Percentiles rank a stretch among this genome's conserved stretches.
phyloP scores from a whole-genome alignment of 2,329 filamentous ascomycete species.

The Exophiala aquamarina region DNA sequence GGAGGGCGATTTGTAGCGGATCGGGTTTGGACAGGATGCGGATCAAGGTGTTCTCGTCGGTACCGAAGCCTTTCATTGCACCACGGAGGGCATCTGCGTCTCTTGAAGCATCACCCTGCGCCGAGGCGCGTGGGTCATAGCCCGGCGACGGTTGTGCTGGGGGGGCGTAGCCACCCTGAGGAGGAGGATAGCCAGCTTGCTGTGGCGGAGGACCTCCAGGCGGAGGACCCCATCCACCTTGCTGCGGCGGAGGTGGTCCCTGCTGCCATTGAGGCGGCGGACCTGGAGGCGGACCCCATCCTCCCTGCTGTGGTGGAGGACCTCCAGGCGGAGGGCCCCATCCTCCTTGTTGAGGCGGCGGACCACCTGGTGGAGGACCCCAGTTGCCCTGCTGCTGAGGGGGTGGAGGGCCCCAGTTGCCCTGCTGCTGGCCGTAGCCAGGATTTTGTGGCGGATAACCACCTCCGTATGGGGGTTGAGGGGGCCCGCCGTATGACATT shows the following conservation, averaged over 20 bases:
- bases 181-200: slow-evolving; percentile 43
- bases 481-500: slow-evolving; percentile 25
- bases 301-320: slow-evolving; percentile 8
- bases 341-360: slow-evolving; percentile 22
- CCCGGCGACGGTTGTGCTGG: slow-evolving; percentile 69
- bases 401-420: slow-evolving; percentile 18
- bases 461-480: slow-evolving; percentile 30
- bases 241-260: slow-evolving; percentile 33
- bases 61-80: slow-evolving; percentile 94
- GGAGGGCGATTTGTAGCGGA: slow-evolving; percentile 70
- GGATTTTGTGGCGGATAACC: slow-evolving; percentile 16
- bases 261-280: slow-evolving; percentile 27
- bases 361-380: slow-evolving; percentile 15
- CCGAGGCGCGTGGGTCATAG: slow-evolving; percentile 66
- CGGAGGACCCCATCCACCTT: slow-evolving; percentile 23
- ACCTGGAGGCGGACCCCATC: slow-evolving; percentile 31
- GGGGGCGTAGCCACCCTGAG: slow-evolving; percentile 38
- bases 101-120: slow-evolving; percentile 63
- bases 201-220: slow-evolving; percentile 30
- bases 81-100: slow-evolving; percentile 72
- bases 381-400: slow-evolving; percentile 20
- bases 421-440: slow-evolving; percentile 23
- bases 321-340: slow-evolving; percentile 12
- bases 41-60: slow-evolving; percentile 78
- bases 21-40: slow-evolving; percentile 69